Evolutionary conservation across 495 filamentous ascomycete species (phyloP), one percentile per base, ranked within the genome.

Genomic region (Penicillium dipodomyicola): DNA sequence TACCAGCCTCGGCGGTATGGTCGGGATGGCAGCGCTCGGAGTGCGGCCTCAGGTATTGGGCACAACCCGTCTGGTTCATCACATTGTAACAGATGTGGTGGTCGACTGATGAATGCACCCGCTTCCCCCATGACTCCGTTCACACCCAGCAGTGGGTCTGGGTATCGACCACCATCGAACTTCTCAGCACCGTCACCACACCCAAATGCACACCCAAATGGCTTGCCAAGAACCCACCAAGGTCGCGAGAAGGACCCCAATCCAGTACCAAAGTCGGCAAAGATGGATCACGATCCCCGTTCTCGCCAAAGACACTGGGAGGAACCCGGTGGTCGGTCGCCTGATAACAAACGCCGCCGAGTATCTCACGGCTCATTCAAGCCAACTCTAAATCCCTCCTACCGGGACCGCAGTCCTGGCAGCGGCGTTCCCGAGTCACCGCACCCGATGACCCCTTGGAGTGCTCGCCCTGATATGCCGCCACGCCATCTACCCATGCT

Each of bases 1-100:
- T 98, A 96, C 70, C 91, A 96, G 69, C 94, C 94, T 40, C 88
- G 91, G 29, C 82, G 93, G 52, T 83, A 82, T 64, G 87, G 84
- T 40, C 84, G 78, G n/a, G 76, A 77, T 67, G 70, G 74, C 0
- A 68, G 54, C 42, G 49, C 65, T 40, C 70, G 75, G 5, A 62
- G 49, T 22, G 20, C 63, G 23, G 60, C 55, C 35, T 60, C 72
- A 6, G 74, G 76, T 0, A 71, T 77, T 49, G 72, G 70, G 47
- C 69, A 75, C 59, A 75, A 73, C 42, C 66, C 70, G 52, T 61
- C 71, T 7, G 73, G 73, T 2, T 69, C 71, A 15, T 74, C 71
- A 15, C 70, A 67, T 15, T 79, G 77, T 51, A 73, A 64, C 50
- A 67, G 71, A 25, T 79, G 77, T 55, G 75, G 75, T 49, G 77